Base-by-base conservation (phyloP, 805 yeast species). In the Candida patagonica region DNA sequence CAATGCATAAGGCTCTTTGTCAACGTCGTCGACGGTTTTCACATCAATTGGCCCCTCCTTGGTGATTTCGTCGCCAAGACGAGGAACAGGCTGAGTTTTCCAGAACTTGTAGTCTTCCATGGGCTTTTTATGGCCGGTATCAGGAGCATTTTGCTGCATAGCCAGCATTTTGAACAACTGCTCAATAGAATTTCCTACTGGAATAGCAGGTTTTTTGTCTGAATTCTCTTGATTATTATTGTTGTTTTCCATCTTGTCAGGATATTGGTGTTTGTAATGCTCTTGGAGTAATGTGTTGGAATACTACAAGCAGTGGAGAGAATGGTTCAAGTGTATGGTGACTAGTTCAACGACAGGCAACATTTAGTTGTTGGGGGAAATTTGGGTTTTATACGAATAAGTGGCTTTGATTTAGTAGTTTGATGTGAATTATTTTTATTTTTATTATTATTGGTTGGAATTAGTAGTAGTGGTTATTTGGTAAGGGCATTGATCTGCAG, bases 51-150 rank as follows among this genome's bases (percentile, higher is more conserved):
- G 89, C 0, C 96, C 96, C 54, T 86, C 95, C 8, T 66, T 59
- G 5, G 63, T 68, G 33, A 80, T 68, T 32, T 66, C 58, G 53
- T 80, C 92, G 55, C 83, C 83, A 47, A 88, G 76, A 23, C 68
- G 68, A 6, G 87, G 73, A 16, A 92, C 97, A 0, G 98, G 98
- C 63, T 92, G 98, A 2, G 98, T 92, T 55, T 82, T 84, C 98
- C 98, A 92, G 63, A 92, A 92, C 64, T 83, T 85, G 67, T 88
- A 85, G 55, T 88, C 94, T 38, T 82, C 77, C 83, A 87, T 86
- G 17, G 78, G 47, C 47, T 63, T 63, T 12, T 53, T 59, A 34
- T 36, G 34, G 21, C 45, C 32, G 5, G 4, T 26, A 4, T 27
- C 23, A 15, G 25, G 15, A 6, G 37, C 37, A 21, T 17, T 19